Percentiles rank a stretch among this genome's conserved stretches.
Evolutionary conservation across 768 basidiomycete species (phyloP).

Genomic region (Trametes villosa): DNA sequence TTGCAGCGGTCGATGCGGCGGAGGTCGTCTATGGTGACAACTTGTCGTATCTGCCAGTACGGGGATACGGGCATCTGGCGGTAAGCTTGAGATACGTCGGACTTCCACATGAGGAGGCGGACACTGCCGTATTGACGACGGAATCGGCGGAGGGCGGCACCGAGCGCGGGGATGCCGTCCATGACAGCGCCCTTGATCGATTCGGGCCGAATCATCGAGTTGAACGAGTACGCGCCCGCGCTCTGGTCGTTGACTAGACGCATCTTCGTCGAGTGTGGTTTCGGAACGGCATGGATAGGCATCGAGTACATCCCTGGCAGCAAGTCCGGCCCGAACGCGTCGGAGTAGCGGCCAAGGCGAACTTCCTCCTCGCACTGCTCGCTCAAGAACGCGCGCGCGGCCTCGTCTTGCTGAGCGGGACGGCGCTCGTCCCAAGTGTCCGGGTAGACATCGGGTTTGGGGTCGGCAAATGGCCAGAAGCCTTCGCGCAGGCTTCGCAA

Average conservation of each 20-base stretch:
- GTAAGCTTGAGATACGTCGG: slow-evolving; percentile 31
- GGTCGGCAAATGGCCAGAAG: slow-evolving; percentile 50
- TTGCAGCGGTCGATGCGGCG: slow-evolving; percentile 38
- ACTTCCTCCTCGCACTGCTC: slow-evolving; percentile 25
- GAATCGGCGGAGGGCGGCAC: slow-evolving; percentile 22
- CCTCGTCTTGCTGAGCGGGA: neutral
- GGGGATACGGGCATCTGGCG: slow-evolving; percentile 32
- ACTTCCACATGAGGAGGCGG: slow-evolving; percentile 27
- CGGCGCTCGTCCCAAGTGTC: slow-evolving; percentile 26
- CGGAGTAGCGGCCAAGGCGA: slow-evolving; percentile 23
- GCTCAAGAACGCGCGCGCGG: neutral
- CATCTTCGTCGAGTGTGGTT: slow-evolving; percentile 38
- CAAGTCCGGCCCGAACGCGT: slow-evolving; percentile 38
- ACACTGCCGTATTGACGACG: neutral
- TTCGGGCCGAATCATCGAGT: too few relatives aligned
- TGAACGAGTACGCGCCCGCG: slow-evolving; percentile 38
- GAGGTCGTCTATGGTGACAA: slow-evolving; percentile 35
- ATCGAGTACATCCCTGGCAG: too few relatives aligned
- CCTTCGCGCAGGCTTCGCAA: slow-evolving; percentile 37
- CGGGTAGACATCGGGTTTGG: slow-evolving; percentile 26
- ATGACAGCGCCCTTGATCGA: too few relatives aligned
- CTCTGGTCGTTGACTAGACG: slow-evolving; percentile 46
- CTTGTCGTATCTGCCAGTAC: slow-evolving; percentile 40
- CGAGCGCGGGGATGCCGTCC: too few relatives aligned
- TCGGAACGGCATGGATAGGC: slow-evolving; percentile 46